These are phyloP conservation scores for Leishmania amazonensis DNA, from an alignment of 208 protist genomes.

Conservation along the genomic window DNA sequence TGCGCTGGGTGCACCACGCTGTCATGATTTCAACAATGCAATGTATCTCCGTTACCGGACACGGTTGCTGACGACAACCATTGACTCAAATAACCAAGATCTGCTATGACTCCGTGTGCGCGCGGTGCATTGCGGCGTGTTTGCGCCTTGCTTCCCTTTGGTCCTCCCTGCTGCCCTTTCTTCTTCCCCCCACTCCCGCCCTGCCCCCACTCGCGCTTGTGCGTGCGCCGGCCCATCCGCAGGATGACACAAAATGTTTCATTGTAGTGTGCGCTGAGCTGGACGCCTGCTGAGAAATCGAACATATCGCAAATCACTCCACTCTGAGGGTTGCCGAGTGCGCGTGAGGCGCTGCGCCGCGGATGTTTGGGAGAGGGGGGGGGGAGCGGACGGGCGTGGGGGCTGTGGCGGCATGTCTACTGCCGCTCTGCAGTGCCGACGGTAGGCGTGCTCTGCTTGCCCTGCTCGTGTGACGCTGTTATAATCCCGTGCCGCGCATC, in stretches of 20 bases:
- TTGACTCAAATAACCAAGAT: conserved; percentile 79
- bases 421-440: conserved; percentile 30
- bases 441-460: background rate
- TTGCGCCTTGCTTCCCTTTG: background rate
- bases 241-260: conserved; percentile 26
- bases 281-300: conserved; percentile 35
- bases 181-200: background rate
- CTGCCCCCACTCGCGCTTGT: background rate
- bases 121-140: background rate
- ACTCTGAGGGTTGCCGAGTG: conserved; percentile 24
- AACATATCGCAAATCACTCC: conserved; percentile 42
- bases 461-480: conserved; percentile 25
- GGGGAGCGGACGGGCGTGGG: background rate
- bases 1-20: background rate
- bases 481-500: conserved; percentile 43
- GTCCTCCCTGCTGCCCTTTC: background rate
- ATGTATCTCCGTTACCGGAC: conserved; percentile 54
- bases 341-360: background rate
- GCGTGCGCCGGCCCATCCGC: background rate
- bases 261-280: conserved; percentile 28
- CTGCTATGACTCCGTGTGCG: conserved; percentile 58
- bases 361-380: background rate
- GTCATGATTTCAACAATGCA: conserved; percentile 16
- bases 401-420: background rate
- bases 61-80: conserved; percentile 61